Percentiles rank a stretch among this genome's conserved stretches.
Evolutionary conservation across 768 basidiomycete species (phyloP).

Genomic region (Chalciporus pseudorubinellus): DNA sequence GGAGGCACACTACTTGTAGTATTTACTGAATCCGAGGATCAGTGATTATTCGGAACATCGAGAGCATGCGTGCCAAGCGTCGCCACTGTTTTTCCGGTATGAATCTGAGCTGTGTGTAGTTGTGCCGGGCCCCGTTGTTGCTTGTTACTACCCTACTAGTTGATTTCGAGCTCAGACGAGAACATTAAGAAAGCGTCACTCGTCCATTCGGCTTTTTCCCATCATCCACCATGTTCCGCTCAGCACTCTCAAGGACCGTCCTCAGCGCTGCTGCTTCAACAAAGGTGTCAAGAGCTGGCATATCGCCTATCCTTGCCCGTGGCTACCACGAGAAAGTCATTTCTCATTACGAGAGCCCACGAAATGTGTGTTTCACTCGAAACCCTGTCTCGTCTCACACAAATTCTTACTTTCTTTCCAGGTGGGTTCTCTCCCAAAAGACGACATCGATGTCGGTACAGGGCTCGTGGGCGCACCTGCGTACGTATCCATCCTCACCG

Average conservation of each 20-base stretch:
- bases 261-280: conserved; percentile 46
- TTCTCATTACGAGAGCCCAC: conserved; percentile 94
- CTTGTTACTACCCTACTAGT: background rate
- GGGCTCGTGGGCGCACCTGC: conserved; percentile 97
- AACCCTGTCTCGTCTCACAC: conserved; percentile 32
- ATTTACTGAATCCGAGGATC: background rate
- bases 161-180: conserved; percentile 25
- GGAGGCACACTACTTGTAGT: no score
- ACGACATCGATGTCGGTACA: conserved; percentile 89
- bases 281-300: conserved; percentile 35
- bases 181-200: conserved; percentile 1
- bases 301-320: conserved; percentile 58
- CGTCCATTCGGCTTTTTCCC: conserved; percentile 18
- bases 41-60: background rate
- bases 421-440: conserved; percentile 96
- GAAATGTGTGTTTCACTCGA: conserved; percentile 70
- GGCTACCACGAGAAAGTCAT: conserved; percentile 96
- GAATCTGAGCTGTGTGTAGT: background rate
- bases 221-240: conserved; percentile 64
- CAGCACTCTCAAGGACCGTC: conserved; percentile 51
- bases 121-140: background rate
- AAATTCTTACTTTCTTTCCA: conserved; percentile 41
- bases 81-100: background rate
- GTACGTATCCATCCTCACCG: conserved; percentile 46
- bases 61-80: background rate